These are phyloP conservation scores for Macrophomina pseudophaseolina DNA, from an alignment of 2,329 filamentous ascomycete genomes.

Conservation along the genomic window DNA sequence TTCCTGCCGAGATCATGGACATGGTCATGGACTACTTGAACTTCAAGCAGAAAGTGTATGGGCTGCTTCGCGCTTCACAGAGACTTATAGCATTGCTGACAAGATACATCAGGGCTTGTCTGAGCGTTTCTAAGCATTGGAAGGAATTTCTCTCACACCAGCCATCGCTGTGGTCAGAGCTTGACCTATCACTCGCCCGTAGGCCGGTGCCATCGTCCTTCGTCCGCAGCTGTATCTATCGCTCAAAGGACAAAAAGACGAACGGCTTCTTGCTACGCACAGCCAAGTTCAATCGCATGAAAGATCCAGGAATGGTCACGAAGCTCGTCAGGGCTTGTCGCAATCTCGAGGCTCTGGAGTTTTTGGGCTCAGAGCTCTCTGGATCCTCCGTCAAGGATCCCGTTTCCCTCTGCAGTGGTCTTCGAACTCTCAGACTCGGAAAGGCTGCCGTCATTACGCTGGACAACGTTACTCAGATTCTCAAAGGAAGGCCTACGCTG, in stretches of 20 bases:
- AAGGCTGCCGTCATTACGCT: slow-evolving; percentile 32
- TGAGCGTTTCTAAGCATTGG: slow-evolving; percentile 63
- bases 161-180: slow-evolving; percentile 55
- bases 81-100: background rate
- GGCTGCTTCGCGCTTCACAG: slow-evolving; percentile 2
- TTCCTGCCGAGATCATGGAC: slow-evolving; percentile 61
- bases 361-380: slow-evolving; percentile 36
- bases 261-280: slow-evolving; percentile 35
- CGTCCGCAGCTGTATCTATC: slow-evolving; percentile 49
- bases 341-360: slow-evolving; percentile 38
- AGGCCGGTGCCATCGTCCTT: slow-evolving; percentile 50
- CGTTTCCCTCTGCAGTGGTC: slow-evolving; percentile 32
- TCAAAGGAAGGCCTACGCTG: slow-evolving; percentile 35
- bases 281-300: slow-evolving; percentile 42
- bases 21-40: slow-evolving; percentile 58
- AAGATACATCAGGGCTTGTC: slow-evolving; percentile 46
- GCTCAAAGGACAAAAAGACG: slow-evolving; percentile 44
- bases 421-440: slow-evolving; percentile 38
- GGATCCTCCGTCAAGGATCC: slow-evolving; percentile 40
- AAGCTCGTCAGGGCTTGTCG: slow-evolving; percentile 47
- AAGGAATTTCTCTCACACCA: slow-evolving; percentile 54
- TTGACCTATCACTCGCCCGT: slow-evolving; percentile 57
- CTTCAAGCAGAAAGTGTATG: slow-evolving; percentile 57
- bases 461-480: slow-evolving; percentile 38
- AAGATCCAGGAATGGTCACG: slow-evolving; percentile 47